Evolutionary conservation across 129 eudicot genomes (phyloP).

Genomic region (Flaveria linearis): DNA sequence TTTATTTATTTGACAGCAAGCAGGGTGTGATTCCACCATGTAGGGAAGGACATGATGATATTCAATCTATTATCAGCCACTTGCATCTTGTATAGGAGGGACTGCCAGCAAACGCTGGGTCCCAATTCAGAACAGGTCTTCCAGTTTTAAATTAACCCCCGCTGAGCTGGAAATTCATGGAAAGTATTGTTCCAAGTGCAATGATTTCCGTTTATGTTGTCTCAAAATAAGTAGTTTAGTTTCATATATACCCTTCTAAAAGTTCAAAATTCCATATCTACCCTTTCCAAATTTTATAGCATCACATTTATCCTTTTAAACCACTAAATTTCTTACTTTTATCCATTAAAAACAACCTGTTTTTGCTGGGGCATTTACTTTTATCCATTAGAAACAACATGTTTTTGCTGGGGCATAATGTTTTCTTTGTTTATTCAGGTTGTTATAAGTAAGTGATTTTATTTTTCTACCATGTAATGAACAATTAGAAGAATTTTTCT

Average conservation of each 20-base stretch:
- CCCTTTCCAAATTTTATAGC: neutral
- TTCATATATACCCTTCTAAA: neutral
- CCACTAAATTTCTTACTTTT: neutral
- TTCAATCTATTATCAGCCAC: constrained; percentile 78
- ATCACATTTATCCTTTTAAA: neutral
- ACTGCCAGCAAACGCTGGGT: constrained; percentile 73
- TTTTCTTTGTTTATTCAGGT: neutral
- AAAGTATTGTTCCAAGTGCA: constrained; percentile 37
- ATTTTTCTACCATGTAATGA: too few species aligned
- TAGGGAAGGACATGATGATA: constrained; percentile 66
- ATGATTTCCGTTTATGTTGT: neutral
- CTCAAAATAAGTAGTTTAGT: neutral
- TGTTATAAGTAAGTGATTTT: neutral
- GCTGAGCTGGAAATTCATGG: constrained; percentile 75
- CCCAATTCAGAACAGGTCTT: constrained; percentile 78
- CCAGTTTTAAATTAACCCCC: constrained; percentile 46
- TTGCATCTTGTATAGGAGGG: constrained; percentile 74
- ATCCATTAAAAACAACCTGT: neutral
- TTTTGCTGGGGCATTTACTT: neutral
- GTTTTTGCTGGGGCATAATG: neutral
- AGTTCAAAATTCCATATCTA: neutral
- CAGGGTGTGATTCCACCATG: constrained; percentile 62
- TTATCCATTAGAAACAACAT: neutral
- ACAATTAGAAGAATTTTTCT: too few species aligned
- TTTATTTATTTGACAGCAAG: constrained; percentile 41